Conservation (phyloP, 352 stramenopile genomes). For the Globisporangium rhizosaccharum region DNA sequence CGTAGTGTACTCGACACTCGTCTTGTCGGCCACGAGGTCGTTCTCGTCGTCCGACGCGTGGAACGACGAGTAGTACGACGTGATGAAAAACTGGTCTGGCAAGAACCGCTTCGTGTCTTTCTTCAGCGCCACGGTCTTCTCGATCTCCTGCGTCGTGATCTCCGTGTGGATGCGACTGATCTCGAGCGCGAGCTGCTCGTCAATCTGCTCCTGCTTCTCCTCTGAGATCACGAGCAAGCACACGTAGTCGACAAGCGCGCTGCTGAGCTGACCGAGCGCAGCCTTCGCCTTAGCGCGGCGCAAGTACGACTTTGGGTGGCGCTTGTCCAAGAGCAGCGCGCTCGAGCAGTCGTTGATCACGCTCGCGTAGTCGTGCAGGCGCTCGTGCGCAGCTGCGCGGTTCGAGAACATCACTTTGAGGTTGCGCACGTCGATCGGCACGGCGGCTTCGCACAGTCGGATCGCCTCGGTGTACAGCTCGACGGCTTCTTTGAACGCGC, state of each 20-base stretch:
- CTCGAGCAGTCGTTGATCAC: conserved; percentile 62
- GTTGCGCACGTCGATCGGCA: conserved; percentile 62
- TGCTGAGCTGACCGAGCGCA: conserved; percentile 34
- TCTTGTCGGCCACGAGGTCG: conserved; percentile 51
- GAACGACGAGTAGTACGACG: conserved; percentile 85
- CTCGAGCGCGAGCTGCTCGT: conserved; percentile 59
- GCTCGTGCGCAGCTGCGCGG: conserved; percentile 67
- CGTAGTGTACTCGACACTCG: conserved; percentile 45
- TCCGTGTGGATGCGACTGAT: conserved; percentile 75
- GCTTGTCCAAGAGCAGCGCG: conserved; percentile 57
- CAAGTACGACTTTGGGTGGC: conserved; percentile 71
- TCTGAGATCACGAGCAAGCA: conserved; percentile 75
- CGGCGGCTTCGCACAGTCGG: conserved; percentile 42
- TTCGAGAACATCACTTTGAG: conserved; percentile 87
- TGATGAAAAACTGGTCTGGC: conserved; percentile 80
- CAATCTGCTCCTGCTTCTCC: conserved; percentile 68
- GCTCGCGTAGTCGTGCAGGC: conserved; percentile 51
- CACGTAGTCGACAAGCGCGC: conserved; percentile 76
- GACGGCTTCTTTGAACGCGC: conserved; percentile 57
- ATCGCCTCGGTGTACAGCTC: conserved; percentile 70
- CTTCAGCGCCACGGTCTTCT: conserved; percentile 47
- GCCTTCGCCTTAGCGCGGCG: conserved; percentile 69
- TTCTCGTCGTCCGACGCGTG: conserved; percentile 75
- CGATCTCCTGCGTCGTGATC: conserved; percentile 64
- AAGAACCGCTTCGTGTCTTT: conserved; percentile 53